phyloP scores from a whole-genome alignment of 2,329 filamentous ascomycete species.

The Penicillium sp. region DNA sequence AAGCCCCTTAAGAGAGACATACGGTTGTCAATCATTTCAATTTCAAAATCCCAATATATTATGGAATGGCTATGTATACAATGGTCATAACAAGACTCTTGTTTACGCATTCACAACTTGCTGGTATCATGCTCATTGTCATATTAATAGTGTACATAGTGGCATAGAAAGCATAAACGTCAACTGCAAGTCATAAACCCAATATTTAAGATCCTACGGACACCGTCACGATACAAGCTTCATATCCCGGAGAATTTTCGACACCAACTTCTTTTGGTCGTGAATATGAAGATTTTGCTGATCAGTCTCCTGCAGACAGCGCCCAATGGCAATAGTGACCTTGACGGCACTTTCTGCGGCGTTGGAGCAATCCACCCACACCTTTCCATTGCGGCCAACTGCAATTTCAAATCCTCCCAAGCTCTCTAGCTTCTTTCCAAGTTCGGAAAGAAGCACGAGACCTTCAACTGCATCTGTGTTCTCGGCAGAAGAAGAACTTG shows the following conservation, averaged over 20 bases:
- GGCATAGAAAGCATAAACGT: constrained; percentile 9
- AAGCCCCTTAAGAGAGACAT: no score
- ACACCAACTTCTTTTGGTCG: constrained; percentile 50
- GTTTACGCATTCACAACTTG: neutral
- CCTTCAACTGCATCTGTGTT: constrained; percentile 54
- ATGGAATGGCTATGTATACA: neutral
- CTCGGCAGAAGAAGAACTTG: constrained; percentile 40
- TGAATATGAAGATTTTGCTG: constrained; percentile 49
- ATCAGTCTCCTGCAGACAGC: constrained; percentile 76
- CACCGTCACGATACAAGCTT: constrained; percentile 32
- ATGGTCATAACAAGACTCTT: neutral
- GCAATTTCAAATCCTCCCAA: constrained; percentile 80
- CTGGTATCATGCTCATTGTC: constrained; percentile 6
- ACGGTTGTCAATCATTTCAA: no score
- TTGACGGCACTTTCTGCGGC: constrained; percentile 59
- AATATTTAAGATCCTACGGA: constrained; percentile 7
- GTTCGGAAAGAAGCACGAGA: constrained; percentile 72
- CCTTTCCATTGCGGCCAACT: constrained; percentile 84
- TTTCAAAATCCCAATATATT: no score
- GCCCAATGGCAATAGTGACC: constrained; percentile 74
- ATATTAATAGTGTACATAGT: constrained; percentile 18
- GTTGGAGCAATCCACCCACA: constrained; percentile 77
- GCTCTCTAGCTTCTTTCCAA: constrained; percentile 68
- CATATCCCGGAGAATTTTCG: constrained; percentile 44
- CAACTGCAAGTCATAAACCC: constrained; percentile 6